A percentile compares a stretch with the other conserved stretches of the same genome.
phyloP scores from a whole-genome alignment of 805 yeast species.

The Grigorovia humatica region DNA sequence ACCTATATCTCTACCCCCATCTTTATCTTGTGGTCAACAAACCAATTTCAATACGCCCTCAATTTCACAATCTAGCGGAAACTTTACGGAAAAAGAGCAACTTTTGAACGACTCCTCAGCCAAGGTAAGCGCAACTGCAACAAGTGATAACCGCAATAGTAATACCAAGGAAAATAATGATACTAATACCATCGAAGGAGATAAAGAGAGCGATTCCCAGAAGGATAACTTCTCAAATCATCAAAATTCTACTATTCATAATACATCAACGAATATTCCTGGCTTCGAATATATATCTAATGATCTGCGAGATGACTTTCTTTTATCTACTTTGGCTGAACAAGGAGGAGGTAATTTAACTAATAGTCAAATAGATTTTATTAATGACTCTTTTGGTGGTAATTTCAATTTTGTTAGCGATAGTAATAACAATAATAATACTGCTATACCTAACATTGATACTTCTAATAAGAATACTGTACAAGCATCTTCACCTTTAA shows the following conservation, averaged over 20 bases:
- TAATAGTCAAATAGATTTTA: conserved; percentile 1
- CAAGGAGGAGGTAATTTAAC: conserved; percentile 9
- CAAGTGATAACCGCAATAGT: neutral
- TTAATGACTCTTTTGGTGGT: neutral
- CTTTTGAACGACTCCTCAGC: neutral
- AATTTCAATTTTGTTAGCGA: neutral
- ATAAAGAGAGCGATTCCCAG: neutral
- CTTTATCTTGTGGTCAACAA: neutral
- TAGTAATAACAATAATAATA: neutral
- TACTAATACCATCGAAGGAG: neutral
- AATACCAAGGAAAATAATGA: neutral
- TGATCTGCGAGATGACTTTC: conserved; percentile 61
- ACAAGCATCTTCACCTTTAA: neutral
- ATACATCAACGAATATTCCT: conserved; percentile 4
- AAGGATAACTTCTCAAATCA: neutral
- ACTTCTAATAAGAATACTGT: neutral
- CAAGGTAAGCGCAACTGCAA: neutral
- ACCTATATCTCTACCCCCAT: neutral
- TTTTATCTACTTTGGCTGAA: conserved; percentile 63
- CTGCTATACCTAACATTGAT: neutral
- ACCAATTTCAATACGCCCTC: neutral
- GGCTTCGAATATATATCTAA: conserved; percentile 47
- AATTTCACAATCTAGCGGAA: neutral
- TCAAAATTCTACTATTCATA: neutral
- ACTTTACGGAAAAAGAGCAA: neutral